Evolutionary conservation across 129 eudicot genomes (phyloP), one percentile per base, ranked within the genome.

Genomic region (Dittrichia graveolens): DNA sequence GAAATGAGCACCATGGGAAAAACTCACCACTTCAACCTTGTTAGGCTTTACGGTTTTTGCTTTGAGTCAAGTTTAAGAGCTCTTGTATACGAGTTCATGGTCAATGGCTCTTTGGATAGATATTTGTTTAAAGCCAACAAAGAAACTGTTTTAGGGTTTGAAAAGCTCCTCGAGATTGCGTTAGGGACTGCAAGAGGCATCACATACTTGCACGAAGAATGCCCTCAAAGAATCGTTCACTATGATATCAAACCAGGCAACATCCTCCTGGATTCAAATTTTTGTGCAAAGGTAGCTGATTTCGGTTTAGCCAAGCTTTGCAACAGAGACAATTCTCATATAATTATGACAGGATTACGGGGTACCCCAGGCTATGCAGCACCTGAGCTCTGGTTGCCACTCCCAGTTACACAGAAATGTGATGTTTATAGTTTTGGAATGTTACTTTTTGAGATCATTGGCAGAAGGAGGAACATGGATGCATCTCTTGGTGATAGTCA

Each of bases 21-120:
- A 73, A 61, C 70, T 9, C 57, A 73, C 10, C 78, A 73, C 42
- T 47, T 61, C 15, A 52, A 75, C 16, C 73, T 75, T 0, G 67
- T 65, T 37, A 54, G 58, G 59, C 73, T 75, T 8, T 75, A n/a
- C 11, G 73, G 71, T 18, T 73, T 74, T 65, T 62, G 78, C 63
- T 73, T 73, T 16, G 78, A 74, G 16, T 31, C 71, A 0, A 14
- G 38, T 37, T 59, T 73, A 47, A 61, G 38, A 73, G 71, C 71
- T 50, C 64, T 74, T 40, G 78, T 74, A 13, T 74, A 74, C 50
- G 78, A 74, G 45, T 74, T 50, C 63, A 74, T 74, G 79, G 64
- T 18, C 10, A 74, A 74, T 18, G 78, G 78, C 31, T 74, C 78
- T 5, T 39, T 74, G 4, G 69, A 62, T 5, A 12, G 24, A 3